Conservation (phyloP, 768 basidiomycete species). For the Cystoderma amianthinum region DNA sequence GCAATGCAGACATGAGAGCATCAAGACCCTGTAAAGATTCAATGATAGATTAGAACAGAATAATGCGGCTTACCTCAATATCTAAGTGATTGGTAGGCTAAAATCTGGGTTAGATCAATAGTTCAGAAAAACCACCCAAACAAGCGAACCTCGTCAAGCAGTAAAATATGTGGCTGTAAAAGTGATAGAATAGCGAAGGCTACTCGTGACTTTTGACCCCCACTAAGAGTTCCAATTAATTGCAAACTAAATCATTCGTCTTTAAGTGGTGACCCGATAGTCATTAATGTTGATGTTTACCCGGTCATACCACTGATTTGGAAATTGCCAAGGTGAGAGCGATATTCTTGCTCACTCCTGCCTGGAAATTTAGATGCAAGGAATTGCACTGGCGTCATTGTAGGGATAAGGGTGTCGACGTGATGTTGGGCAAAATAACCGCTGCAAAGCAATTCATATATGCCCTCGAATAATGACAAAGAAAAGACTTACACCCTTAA, state of each 20-base stretch:
- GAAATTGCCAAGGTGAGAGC: conserved; percentile 92
- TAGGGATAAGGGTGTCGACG: conserved; percentile 81
- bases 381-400: conserved; percentile 91
- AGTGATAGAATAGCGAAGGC: conserved; percentile 86
- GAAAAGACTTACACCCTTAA: conserved; percentile 64
- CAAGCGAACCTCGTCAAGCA: conserved; percentile 83
- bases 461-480: not conserved
- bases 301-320: conserved; percentile 96
- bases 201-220: conserved; percentile 95
- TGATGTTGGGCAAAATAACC: conserved; percentile 96
- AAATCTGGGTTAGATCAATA: not conserved
- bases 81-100: conserved; percentile 94
- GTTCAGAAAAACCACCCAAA: not conserved
- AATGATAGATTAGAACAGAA: conserved; percentile 3
- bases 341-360: conserved; percentile 92
- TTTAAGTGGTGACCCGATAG: not conserved
- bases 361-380: conserved; percentile 90
- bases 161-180: conserved; percentile 83
- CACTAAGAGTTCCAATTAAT: conserved; percentile 84
- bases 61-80: conserved; percentile 78
- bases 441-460: conserved; percentile 27
- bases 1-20: conserved; percentile 81
- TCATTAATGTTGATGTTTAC: conserved; percentile 34
- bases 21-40: conserved; percentile 63
- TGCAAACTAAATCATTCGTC: conserved; percentile 63